Conservation (phyloP, 306 rosid genomes). For the Rubus idaeus region DNA sequence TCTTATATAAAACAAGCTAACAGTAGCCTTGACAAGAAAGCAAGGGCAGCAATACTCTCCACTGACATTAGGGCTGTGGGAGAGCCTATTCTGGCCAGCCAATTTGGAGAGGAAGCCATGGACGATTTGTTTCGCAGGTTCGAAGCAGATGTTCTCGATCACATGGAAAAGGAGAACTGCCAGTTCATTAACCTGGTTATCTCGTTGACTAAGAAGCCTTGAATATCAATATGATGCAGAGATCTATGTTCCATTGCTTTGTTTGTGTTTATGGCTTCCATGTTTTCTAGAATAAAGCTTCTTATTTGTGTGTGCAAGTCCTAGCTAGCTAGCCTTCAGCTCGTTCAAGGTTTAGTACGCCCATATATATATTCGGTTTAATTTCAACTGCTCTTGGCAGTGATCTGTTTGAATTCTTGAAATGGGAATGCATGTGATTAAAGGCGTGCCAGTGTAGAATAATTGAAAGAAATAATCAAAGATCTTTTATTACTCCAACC, state of each 20-base stretch:
- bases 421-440: no score
- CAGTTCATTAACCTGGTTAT: conserved; percentile 19
- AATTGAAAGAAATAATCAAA: no score
- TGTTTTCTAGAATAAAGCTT: no score
- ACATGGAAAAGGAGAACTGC: conserved; percentile 22
- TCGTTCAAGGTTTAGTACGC: no score
- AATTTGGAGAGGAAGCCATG: conserved; percentile 35
- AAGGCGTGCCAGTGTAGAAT: no score
- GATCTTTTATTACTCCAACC: no score
- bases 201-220: conserved; percentile 13
- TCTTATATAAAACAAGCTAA: conserved; percentile 16
- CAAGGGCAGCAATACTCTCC: conserved; percentile 24
- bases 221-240: background rate
- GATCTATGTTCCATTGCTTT: background rate
- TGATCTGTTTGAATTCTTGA: no score
- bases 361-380: no score
- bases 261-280: background rate
- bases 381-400: no score
- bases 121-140: conserved; percentile 43
- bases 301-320: no score
- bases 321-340: no score
- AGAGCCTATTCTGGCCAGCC: conserved; percentile 39
- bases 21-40: conserved; percentile 11
- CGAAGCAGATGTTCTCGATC: conserved; percentile 10
- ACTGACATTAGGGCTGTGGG: conserved; percentile 29